These are phyloP conservation scores for Monilinia aucupariae DNA, from an alignment of 2,329 filamentous ascomycete species.

Conservation along the genomic window DNA sequence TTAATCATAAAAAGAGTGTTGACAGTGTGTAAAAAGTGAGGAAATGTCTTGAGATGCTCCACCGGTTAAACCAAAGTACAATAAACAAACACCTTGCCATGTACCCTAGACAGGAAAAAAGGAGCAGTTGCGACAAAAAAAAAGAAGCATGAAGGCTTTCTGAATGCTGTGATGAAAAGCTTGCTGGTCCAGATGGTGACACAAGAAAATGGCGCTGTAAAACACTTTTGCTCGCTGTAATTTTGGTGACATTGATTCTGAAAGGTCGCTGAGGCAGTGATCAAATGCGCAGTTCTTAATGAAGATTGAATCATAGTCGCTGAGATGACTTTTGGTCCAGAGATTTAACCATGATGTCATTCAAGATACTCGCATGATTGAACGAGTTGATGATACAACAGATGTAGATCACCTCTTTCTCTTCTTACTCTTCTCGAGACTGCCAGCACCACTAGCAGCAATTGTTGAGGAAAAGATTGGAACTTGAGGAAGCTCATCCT, in stretches of 20 bases:
- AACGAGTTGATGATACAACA: background rate
- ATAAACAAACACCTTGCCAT: background rate
- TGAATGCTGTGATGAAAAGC: background rate
- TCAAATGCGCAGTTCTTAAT: background rate
- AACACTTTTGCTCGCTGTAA: background rate
- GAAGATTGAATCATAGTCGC: background rate
- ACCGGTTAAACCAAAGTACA: slow-evolving; percentile 10
- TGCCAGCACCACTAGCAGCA: slow-evolving; percentile 33
- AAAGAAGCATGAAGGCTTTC: slow-evolving; percentile 6
- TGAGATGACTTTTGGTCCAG: background rate
- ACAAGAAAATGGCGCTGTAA: background rate
- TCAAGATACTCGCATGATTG: background rate
- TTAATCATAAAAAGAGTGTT: slow-evolving; percentile 12
- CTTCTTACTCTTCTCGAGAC: slow-evolving; percentile 60
- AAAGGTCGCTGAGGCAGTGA: background rate
- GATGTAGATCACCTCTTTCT: slow-evolving; percentile 50
- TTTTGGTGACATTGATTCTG: background rate
- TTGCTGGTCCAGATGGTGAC: slow-evolving; percentile 2
- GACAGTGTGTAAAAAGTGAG: background rate
- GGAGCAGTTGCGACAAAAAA: background rate
- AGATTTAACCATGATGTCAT: background rate
- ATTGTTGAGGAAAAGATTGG: slow-evolving; percentile 32
- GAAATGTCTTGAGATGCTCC: background rate
- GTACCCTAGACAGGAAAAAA: slow-evolving; percentile 3
- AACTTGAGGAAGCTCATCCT: slow-evolving; percentile 45